Evolutionary conservation across 2,329 filamentous ascomycete genomes (phyloP).

Genomic region (Alternaria sp.): DNA sequence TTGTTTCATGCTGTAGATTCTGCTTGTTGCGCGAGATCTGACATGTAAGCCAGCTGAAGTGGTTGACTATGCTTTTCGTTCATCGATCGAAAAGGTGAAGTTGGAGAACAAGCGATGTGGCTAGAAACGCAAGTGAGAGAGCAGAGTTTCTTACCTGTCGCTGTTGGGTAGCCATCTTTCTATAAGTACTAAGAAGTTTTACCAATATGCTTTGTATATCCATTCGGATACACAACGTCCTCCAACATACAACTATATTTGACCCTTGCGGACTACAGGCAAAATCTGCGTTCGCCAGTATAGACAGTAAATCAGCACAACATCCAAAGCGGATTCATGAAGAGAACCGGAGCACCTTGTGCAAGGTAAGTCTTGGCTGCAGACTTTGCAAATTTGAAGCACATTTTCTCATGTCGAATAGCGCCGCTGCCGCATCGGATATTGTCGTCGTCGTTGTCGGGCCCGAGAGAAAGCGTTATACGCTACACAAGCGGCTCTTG

Average conservation of each 20-base stretch:
- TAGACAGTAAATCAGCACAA: not conserved
- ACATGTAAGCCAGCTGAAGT: no score
- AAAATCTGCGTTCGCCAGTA: not conserved
- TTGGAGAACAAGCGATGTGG: not conserved
- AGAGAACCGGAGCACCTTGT: not conserved
- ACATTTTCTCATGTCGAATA: not conserved
- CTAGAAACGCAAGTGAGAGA: not conserved
- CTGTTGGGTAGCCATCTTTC: not conserved
- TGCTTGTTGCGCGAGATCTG: no score
- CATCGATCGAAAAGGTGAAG: not conserved
- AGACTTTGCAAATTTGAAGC: no score
- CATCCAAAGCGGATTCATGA: not conserved
- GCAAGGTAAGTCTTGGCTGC: not conserved
- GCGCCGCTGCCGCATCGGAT: not conserved
- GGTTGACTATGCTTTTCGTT: not conserved
- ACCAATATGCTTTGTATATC: not conserved
- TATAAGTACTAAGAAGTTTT: not conserved
- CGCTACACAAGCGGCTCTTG: conserved; percentile 1
- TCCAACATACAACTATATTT: no score
- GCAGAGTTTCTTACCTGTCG: not conserved
- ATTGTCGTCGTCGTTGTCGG: conserved; percentile 5
- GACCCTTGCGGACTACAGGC: no score
- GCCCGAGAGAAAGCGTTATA: not conserved
- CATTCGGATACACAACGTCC: not conserved
- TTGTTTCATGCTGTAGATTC: no score